Base-by-base conservation (phyloP, 371 early-diverging fungal species). In the Mortierella sp. region DNA sequence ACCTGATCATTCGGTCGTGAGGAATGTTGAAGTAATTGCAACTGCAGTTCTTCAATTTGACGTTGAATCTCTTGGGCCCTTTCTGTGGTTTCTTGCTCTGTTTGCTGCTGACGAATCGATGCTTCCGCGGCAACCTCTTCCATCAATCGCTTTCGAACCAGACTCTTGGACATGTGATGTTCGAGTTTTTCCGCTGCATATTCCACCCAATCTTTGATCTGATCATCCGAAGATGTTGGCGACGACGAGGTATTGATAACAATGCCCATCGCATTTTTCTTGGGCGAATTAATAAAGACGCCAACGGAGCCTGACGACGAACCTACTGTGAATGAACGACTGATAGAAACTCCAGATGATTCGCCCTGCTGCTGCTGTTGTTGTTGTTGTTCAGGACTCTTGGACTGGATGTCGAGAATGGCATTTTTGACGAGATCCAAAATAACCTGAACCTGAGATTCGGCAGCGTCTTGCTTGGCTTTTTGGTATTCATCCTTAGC, bases 201-300 rank as follows among this genome's bases (percentile, higher is more conserved):
- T 20, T 77, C 77, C 51, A 77, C 64, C 77, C 77, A 77, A 22
- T 77, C 77, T 18, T 71, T 71, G 37, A 77, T 68, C 43, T 77
- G 68, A 11, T 62, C 64, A 20, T 77, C 77, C 32, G 39, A 43
- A 5, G 54, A 40, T 5, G 62, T 32, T 20, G 59, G 51, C 28
- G 52, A 52, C 22, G 20, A 8, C 0, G 64, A 54, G 6, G 35
- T 35, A 35, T 35, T 35, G 35, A 35, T 35, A 35, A 35, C 35
- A 8, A 35, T 35, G 6, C 35, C 35, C 35, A 35, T 35, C 35
- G 35, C 35, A 35, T 35, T 35, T 35, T 35, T 35, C 35, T 35
- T 35, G 35, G 35, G 35, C 35, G 35, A 35, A 35, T 35, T 35
- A 35, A 35, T 35, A 35, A 35, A 35, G 35, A 35, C 35, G 6